Conservation (phyloP, 306 rosid species). For the Corylus americana region DNA sequence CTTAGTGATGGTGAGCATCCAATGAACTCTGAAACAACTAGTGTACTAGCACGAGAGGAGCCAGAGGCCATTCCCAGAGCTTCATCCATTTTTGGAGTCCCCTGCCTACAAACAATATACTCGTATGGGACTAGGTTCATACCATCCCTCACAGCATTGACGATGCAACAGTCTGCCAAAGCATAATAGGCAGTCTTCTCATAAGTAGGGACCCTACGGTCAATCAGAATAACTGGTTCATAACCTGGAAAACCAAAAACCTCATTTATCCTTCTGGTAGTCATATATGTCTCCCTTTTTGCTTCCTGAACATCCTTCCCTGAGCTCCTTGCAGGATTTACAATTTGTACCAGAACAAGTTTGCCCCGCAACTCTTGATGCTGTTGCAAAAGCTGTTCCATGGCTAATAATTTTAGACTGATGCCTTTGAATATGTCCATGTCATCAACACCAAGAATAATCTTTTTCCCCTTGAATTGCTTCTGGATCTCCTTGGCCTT, state of each 20-base stretch:
- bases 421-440: conserved; percentile 87
- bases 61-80: conserved; percentile 34
- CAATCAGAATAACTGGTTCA: conserved; percentile 69
- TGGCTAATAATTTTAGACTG: conserved; percentile 66
- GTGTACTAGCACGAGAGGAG: conserved; percentile 57
- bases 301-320: conserved; percentile 66
- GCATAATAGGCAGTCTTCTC: conserved; percentile 81
- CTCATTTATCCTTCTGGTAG: conserved; percentile 55
- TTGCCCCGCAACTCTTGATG: conserved; percentile 54
- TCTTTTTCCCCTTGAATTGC: conserved; percentile 53
- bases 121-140: conserved; percentile 81
- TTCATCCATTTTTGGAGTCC: conserved; percentile 53
- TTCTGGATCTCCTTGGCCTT: conserved; percentile 60
- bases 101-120: conserved; percentile 78
- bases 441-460: conserved; percentile 83
- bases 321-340: conserved; percentile 67
- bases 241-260: conserved; percentile 62
- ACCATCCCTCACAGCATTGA: conserved; percentile 83
- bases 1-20: conserved; percentile 92
- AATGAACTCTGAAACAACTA: conserved; percentile 83
- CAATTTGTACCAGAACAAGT: conserved; percentile 68
- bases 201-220: conserved; percentile 46
- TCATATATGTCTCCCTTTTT: conserved; percentile 44
- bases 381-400: conserved; percentile 65
- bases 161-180: conserved; percentile 81